These are phyloP conservation scores for Boletus coccyginus DNA, from an alignment of 768 basidiomycete species.

Conservation along the genomic window DNA sequence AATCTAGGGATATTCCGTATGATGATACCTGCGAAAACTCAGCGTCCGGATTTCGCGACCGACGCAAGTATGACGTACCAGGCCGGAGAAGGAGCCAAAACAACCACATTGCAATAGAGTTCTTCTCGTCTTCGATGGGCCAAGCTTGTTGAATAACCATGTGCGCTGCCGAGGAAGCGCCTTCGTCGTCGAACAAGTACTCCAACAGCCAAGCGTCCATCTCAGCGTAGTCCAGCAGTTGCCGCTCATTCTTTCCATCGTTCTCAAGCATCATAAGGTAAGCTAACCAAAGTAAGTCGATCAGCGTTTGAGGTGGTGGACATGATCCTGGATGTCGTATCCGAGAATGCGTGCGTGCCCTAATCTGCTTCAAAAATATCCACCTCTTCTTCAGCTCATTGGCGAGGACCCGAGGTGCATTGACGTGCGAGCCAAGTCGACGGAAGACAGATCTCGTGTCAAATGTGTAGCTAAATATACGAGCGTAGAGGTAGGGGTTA, in stretches of 20 bases:
- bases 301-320: constrained; percentile 13
- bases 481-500: constrained; percentile 72
- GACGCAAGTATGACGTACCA: constrained; percentile 40
- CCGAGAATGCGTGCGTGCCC: constrained; percentile 31
- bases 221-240: constrained; percentile 65
- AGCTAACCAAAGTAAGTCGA: constrained; percentile 58
- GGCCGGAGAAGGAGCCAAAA: constrained; percentile 70
- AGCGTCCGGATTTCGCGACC: background rate
- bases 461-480: constrained; percentile 66
- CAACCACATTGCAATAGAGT: constrained; percentile 72
- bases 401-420: constrained; percentile 47
- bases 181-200: constrained; percentile 62
- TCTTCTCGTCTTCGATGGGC: constrained; percentile 52
- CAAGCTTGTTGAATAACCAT: constrained; percentile 47
- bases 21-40: constrained; percentile 45
- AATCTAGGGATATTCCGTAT: constrained; percentile 36
- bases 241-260: constrained; percentile 66
- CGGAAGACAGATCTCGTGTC: constrained; percentile 51
- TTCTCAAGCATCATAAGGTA: constrained; percentile 83
- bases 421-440: constrained; percentile 43
- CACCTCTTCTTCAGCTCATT: constrained; percentile 67
- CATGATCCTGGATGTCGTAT: constrained; percentile 20
- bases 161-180: constrained; percentile 50
- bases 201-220: constrained; percentile 63
- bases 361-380: constrained; percentile 54